phyloP scores from a whole-genome alignment of 495 filamentous ascomycete genomes.

The Clohesyomyces aquaticus region DNA sequence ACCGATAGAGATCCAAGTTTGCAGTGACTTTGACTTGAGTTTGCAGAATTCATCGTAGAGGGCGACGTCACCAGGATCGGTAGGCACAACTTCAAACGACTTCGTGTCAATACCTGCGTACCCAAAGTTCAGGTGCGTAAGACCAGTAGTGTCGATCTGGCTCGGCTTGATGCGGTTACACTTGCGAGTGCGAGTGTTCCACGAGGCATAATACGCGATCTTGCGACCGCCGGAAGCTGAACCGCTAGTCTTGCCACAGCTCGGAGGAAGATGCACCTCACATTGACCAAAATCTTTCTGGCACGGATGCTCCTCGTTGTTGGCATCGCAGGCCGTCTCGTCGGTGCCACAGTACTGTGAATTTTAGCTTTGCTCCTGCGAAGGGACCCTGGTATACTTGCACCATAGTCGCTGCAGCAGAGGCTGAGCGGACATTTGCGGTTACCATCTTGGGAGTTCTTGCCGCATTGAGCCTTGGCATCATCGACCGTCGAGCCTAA shows the following conservation, averaged over 20 bases:
- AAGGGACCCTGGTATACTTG: too few species aligned
- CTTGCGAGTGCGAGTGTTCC: conserved; percentile 34
- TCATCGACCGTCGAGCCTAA: too few species aligned
- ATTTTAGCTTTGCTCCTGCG: too few species aligned
- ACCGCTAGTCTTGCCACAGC: background rate
- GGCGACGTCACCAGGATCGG: conserved; percentile 29
- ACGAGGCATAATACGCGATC: conserved; percentile 31
- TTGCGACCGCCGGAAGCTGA: conserved; percentile 10
- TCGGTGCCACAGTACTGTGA: conserved; percentile 24
- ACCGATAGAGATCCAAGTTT: conserved; percentile 35
- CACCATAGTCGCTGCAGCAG: conserved; percentile 36
- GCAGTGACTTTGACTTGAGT: conserved; percentile 35
- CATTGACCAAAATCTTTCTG: conserved; percentile 23
- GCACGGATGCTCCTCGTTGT: background rate
- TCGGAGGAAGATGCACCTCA: background rate
- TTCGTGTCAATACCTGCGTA: conserved; percentile 51
- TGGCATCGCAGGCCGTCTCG: background rate
- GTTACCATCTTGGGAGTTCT: conserved; percentile 22
- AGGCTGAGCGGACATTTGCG: conserved; percentile 35
- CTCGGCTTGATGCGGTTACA: conserved; percentile 43
- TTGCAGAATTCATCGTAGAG: conserved; percentile 45
- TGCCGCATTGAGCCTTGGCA: conserved; percentile 35
- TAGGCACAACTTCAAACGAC: conserved; percentile 44
- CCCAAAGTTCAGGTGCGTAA: conserved; percentile 55
- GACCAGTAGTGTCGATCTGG: conserved; percentile 41